Conservation (phyloP, 768 basidiomycete species). For the Tricholomella constricta region DNA sequence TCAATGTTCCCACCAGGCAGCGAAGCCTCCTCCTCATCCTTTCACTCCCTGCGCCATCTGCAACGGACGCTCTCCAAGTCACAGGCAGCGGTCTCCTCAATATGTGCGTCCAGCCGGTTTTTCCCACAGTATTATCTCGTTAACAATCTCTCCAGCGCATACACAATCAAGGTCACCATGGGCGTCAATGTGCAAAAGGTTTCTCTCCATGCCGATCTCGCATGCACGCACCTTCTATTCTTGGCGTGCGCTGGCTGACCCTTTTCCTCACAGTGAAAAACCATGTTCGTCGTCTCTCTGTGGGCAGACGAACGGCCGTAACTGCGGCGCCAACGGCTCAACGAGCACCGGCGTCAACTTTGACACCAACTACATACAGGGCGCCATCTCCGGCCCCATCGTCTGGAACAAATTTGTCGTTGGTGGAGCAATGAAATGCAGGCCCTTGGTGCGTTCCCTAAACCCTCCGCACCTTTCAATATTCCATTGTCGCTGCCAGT, state of each 20-base stretch:
- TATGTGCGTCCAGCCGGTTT: constrained; percentile 58
- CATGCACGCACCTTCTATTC: constrained; percentile 31
- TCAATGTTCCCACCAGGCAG: too few relatives aligned
- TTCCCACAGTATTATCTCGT: background rate
- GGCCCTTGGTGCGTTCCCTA: constrained; percentile 68
- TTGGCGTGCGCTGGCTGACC: background rate
- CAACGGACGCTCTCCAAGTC: constrained; percentile 40
- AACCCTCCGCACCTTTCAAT: too few relatives aligned
- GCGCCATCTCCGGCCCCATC: constrained; percentile 60
- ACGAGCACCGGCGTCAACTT: constrained; percentile 45
- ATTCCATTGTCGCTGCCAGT: too few relatives aligned
- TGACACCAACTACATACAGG: constrained; percentile 59
- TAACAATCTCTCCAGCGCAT: constrained; percentile 44
- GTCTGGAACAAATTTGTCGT: constrained; percentile 68
- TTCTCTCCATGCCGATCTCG: constrained; percentile 73
- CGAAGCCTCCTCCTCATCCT: too few relatives aligned
- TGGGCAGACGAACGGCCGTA: constrained; percentile 40
- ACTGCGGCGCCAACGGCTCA: constrained; percentile 59
- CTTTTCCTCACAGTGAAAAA: constrained; percentile 55
- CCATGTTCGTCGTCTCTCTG: constrained; percentile 62
- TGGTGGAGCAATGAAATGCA: constrained; percentile 63
- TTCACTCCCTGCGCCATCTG: too few relatives aligned
- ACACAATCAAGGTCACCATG: constrained; percentile 61
- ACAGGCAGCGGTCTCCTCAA: constrained; percentile 54
- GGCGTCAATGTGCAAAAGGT: constrained; percentile 52